phyloP scores from a whole-genome alignment of 768 basidiomycete species.

The Galerina sulciceps region DNA sequence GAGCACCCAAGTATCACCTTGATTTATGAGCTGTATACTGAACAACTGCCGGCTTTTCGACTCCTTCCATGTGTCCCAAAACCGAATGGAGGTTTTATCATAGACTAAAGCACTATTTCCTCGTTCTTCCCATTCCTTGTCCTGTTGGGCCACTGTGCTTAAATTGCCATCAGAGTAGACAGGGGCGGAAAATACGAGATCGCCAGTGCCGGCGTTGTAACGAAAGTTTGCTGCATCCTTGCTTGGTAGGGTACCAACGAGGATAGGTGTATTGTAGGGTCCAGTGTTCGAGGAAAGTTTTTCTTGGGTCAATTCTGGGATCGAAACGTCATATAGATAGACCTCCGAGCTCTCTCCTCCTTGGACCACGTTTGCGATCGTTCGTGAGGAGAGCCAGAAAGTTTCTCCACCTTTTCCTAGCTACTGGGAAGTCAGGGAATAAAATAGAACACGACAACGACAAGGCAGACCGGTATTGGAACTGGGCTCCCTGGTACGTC shows the following conservation, averaged over 20 bases:
- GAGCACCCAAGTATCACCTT: conserved; percentile 57
- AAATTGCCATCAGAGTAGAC: conserved; percentile 81
- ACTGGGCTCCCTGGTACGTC: conserved; percentile 42
- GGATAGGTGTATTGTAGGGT: conserved; percentile 39
- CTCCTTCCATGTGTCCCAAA: conserved; percentile 80
- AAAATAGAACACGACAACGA: background rate
- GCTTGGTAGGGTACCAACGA: conserved; percentile 71
- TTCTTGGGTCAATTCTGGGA: conserved; percentile 6
- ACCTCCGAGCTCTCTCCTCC: conserved; percentile 58
- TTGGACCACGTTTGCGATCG: conserved; percentile 71
- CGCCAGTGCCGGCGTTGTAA: conserved; percentile 53
- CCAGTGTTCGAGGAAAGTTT: conserved; percentile 9
- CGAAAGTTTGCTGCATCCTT: conserved; percentile 73
- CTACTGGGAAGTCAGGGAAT: conserved; percentile 22
- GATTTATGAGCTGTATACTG: conserved; percentile 58
- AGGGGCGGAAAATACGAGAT: conserved; percentile 84
- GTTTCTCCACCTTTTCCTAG: conserved; percentile 71
- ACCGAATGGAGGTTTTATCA: conserved; percentile 67
- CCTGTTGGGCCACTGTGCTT: conserved; percentile 66
- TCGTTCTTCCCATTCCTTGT: conserved; percentile 71
- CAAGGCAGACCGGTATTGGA: conserved; percentile 51
- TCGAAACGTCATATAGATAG: conserved; percentile 58
- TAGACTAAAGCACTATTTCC: conserved; percentile 77
- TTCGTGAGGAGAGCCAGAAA: conserved; percentile 78
- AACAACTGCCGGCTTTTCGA: conserved; percentile 77